A percentile compares a stretch with the other conserved stretches of the same genome.
These are phyloP conservation scores for Euphrasia confusa DNA, from an alignment of 257 asterid species.

Conservation along the genomic window DNA sequence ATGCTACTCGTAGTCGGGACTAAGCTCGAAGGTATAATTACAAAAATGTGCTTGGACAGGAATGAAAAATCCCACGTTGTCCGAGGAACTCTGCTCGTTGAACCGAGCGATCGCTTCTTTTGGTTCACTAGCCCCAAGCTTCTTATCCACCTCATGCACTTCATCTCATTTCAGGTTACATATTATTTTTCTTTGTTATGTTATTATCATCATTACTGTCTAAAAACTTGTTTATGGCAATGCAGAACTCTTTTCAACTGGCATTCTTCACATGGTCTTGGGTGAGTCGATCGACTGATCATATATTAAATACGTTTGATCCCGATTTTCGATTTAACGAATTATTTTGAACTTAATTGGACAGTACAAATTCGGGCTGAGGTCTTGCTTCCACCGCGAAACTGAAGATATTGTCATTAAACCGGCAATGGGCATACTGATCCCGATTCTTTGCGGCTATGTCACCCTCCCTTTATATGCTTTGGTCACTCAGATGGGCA, in stretches of 20 bases:
- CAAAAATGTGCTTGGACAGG: conserved; percentile 68
- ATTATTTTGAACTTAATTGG: neutral
- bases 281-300: conserved; percentile 35
- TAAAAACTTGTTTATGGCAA: neutral
- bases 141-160: conserved; percentile 76
- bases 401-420: conserved; percentile 51
- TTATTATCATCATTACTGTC: neutral
- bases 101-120: conserved; percentile 67
- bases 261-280: conserved; percentile 77
- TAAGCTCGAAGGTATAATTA: conserved; percentile 65
- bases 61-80: conserved; percentile 46
- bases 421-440: conserved; percentile 44
- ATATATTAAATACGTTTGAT: too few species aligned
- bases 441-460: conserved; percentile 70
- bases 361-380: conserved; percentile 53
- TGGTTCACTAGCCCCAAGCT: conserved; percentile 58
- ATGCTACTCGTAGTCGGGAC: conserved; percentile 60
- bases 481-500: conserved; percentile 75
- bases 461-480: conserved; percentile 68
- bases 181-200: neutral
- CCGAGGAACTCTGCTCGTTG: conserved; percentile 52
- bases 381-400: conserved; percentile 63
- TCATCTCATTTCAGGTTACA: conserved; percentile 63
- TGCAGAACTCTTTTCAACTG: conserved; percentile 72
- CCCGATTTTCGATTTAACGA: neutral